Conservation (phyloP, 495 filamentous ascomycete genomes). For the Chlorociboria aeruginascens region DNA sequence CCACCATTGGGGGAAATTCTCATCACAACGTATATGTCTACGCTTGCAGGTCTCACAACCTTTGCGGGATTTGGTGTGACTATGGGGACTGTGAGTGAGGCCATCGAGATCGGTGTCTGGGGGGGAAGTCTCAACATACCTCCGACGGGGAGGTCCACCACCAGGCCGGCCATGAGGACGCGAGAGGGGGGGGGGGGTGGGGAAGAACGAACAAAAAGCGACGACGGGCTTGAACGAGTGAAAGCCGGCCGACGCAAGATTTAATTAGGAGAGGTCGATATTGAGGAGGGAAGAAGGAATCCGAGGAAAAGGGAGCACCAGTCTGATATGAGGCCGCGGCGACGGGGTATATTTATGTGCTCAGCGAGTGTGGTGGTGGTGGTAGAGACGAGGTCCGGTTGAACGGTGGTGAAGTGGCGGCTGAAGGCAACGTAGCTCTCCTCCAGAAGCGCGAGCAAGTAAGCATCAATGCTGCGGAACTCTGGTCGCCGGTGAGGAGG, state of each 20-base stretch:
- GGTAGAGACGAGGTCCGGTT: slow-evolving; percentile 10
- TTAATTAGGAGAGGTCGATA: slow-evolving; percentile 2
- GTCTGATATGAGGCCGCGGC: slow-evolving; percentile 9
- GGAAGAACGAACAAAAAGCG: slow-evolving; percentile 2
- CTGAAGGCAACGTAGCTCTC: slow-evolving; percentile 15
- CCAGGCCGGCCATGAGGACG: slow-evolving; percentile 53
- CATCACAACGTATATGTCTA: slow-evolving; percentile 95
- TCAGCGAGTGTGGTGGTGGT: slow-evolving; percentile 11
- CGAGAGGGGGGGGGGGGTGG: not conserved
- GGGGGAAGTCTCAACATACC: slow-evolving; percentile 27
- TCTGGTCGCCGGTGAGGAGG: not conserved
- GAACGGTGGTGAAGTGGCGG: slow-evolving; percentile 8
- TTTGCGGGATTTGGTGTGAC: slow-evolving; percentile 96
- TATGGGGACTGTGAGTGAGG: slow-evolving; percentile 24
- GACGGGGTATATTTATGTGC: slow-evolving; percentile 16
- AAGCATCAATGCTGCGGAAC: slow-evolving; percentile 7
- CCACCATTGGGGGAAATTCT: slow-evolving; percentile 95
- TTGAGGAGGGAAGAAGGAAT: slow-evolving; percentile 1
- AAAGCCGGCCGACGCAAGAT: slow-evolving; percentile 18
- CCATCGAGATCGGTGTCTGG: slow-evolving; percentile 5
- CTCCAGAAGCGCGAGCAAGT: slow-evolving; percentile 3
- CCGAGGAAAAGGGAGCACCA: slow-evolving; percentile 9
- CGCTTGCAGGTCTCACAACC: slow-evolving; percentile 96
- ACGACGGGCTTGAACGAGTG: slow-evolving; percentile 18
- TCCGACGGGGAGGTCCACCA: slow-evolving; percentile 59